Conservation (phyloP, 352 stramenopile species). For the Phytophthora fragariaefolia region DNA sequence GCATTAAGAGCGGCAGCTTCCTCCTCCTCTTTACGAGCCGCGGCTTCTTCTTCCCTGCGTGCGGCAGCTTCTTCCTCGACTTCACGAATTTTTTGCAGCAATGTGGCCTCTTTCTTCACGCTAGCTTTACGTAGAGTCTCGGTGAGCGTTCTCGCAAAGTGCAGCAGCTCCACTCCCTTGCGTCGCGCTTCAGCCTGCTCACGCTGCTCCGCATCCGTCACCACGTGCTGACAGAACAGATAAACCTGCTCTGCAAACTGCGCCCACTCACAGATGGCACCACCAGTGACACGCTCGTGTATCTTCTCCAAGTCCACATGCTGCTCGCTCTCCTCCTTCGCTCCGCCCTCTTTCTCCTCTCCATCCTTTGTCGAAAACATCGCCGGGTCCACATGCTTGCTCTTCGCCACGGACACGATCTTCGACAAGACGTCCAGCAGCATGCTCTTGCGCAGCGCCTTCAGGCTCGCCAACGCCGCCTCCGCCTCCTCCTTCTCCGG, state of each 20-base stretch:
- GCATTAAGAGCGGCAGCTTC: constrained; percentile 6
- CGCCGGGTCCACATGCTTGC: constrained; percentile 66
- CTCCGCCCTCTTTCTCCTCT: not conserved
- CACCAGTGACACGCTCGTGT: constrained; percentile 40
- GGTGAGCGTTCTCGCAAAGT: constrained; percentile 76
- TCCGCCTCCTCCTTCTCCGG: constrained; percentile 40
- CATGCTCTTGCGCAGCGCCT: constrained; percentile 66
- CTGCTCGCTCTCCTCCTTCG: constrained; percentile 3
- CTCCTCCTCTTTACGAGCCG: constrained; percentile 11
- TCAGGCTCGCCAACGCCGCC: constrained; percentile 54
- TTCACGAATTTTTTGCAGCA: constrained; percentile 54
- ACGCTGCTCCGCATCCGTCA: constrained; percentile 58
- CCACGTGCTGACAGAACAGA: constrained; percentile 77
- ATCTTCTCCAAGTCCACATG: constrained; percentile 69
- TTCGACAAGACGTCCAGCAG: constrained; percentile 83
- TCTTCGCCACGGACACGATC: constrained; percentile 80
- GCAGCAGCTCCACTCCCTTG: constrained; percentile 77
- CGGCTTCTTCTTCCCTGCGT: constrained; percentile 25
- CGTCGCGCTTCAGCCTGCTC: constrained; percentile 65
- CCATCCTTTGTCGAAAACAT: constrained; percentile 51
- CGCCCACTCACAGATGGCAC: constrained; percentile 64
- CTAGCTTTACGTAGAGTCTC: constrained; percentile 77
- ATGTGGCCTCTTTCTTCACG: constrained; percentile 63
- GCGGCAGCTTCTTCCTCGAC: constrained; percentile 24
- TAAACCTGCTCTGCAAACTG: constrained; percentile 76